Conservation (phyloP, 2,329 filamentous ascomycete species). For the Hypoxylon sp. region DNA sequence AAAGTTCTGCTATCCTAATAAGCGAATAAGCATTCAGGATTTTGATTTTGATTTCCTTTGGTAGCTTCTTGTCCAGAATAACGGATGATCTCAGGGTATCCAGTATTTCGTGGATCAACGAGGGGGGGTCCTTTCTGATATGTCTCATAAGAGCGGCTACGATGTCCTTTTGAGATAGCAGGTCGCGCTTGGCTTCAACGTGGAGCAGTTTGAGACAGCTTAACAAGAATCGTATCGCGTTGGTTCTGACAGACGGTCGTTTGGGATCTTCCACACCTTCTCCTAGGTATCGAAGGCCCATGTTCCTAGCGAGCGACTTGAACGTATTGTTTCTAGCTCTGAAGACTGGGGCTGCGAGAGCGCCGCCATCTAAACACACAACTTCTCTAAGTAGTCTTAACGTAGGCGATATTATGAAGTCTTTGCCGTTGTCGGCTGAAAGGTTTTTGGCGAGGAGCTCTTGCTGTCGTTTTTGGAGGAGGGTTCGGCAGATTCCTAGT, state of each 20-base stretch:
- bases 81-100: constrained; percentile 78
- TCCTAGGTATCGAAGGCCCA: constrained; percentile 76
- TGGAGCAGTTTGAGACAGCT: constrained; percentile 84
- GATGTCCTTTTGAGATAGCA: constrained; percentile 83
- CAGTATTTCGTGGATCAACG: constrained; percentile 82
- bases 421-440: constrained; percentile 84
- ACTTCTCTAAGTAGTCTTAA: constrained; percentile 88
- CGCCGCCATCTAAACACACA: constrained; percentile 88
- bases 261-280: constrained; percentile 74
- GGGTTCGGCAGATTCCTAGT: constrained; percentile 81
- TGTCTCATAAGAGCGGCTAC: constrained; percentile 80
- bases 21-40: constrained; percentile 83
- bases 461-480: constrained; percentile 85
- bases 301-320: constrained; percentile 83
- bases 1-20: constrained; percentile 79
- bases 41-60: constrained; percentile 80
- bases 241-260: constrained; percentile 85
- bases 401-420: constrained; percentile 89
- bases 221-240: constrained; percentile 85
- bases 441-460: constrained; percentile 85
- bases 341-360: constrained; percentile 83
- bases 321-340: constrained; percentile 83
- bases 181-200: constrained; percentile 82
- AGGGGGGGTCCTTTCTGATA: constrained; percentile 82
- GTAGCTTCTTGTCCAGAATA: constrained; percentile 80